A percentile compares a stretch with the other conserved stretches of the same genome.
These are phyloP conservation scores for Avena eriantha DNA, from an alignment of 176 grass and related monocot genomes.

Conservation along the genomic window DNA sequence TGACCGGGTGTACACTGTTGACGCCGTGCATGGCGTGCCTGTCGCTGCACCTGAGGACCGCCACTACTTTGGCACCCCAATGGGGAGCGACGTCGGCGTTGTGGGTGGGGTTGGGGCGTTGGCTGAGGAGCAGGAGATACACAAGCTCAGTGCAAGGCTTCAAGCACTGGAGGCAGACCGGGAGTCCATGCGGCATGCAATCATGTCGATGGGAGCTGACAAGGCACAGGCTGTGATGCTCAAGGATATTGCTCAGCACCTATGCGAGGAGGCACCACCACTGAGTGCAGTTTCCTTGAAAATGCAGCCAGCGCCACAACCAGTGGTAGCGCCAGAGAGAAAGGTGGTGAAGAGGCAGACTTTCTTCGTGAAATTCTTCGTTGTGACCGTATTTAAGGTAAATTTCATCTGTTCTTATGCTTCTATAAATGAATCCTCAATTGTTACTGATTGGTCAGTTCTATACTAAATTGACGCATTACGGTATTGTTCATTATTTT, in stretches of 20 bases:
- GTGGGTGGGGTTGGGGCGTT: background rate
- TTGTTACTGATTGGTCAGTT: conserved; percentile 18
- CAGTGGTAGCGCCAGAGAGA: conserved; percentile 33
- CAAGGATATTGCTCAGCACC: conserved; percentile 77
- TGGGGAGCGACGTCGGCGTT: background rate
- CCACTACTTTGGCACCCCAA: conserved; percentile 26
- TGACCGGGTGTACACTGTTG: conserved; percentile 70
- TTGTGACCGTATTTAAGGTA: conserved; percentile 70
- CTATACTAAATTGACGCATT: background rate
- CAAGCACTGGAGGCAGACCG: conserved; percentile 70
- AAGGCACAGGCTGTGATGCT: conserved; percentile 69
- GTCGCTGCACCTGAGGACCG: conserved; percentile 41
- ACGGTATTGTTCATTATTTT: background rate
- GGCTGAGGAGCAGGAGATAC: conserved; percentile 63
- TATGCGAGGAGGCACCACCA: conserved; percentile 49
- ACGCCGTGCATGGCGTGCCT: conserved; percentile 60
- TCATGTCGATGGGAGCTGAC: conserved; percentile 70
- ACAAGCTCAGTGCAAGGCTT: conserved; percentile 65
- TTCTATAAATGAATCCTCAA: conserved; percentile 8
- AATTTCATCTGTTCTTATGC: conserved; percentile 5
- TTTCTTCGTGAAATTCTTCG: conserved; percentile 54
- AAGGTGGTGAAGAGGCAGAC: conserved; percentile 53
- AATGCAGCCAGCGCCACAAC: conserved; percentile 1
- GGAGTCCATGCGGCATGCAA: conserved; percentile 77
- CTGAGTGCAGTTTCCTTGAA: conserved; percentile 26